Evolutionary conservation across 805 yeast species (phyloP), one percentile per base, ranked within the genome.

Genomic region (Candida oleophila): DNA sequence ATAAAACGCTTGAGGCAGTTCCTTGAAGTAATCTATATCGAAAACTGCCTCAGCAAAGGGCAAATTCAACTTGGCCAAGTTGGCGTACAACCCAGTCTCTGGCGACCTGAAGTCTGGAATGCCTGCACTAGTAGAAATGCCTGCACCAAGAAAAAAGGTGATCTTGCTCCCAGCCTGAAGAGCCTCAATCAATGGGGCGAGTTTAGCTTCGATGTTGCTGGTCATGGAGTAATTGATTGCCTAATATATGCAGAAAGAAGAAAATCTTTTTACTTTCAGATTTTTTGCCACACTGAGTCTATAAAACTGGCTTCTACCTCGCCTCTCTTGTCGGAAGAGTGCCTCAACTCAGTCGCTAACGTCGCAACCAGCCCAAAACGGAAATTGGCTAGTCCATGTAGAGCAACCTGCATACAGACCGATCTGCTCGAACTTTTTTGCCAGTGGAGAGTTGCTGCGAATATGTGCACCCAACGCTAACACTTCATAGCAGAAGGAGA

Each of bases 41-140:
- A 92, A 92, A 1, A 92, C 97, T 0, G 97, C 97, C 61, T 92
- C 99, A 0, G 97, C 94, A 61, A 81, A 90, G 4, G 98, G 98
- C 42, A 92, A 69, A 32, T 87, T 76, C 34, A 91, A 72, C 52
- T 81, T 75, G 18, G 85, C 74, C 43, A 92, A 70, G 61, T 92
- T 92, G 52, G 90, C 80, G 58, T 92, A 92, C 4, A 92, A 75
- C 0, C 96, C 96, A 1, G 98, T 92, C 38, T 81, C 78, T 1
- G 97, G 97, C 16, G 95, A 83, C 54, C 98, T 74, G 63, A 92
- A 92, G 63, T 92, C 99, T 0, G 98, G 99, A 40, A 91, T 92
- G 0, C 98, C 99, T 41, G 96, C 90, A 2, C 87, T 74, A 0
- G 98, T 92, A 2, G 97, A 89, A 35, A 90, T 83, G 1, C 99